phyloP scores from a whole-genome alignment of 371 early-diverging fungal species.

The Mortierella sp. region DNA sequence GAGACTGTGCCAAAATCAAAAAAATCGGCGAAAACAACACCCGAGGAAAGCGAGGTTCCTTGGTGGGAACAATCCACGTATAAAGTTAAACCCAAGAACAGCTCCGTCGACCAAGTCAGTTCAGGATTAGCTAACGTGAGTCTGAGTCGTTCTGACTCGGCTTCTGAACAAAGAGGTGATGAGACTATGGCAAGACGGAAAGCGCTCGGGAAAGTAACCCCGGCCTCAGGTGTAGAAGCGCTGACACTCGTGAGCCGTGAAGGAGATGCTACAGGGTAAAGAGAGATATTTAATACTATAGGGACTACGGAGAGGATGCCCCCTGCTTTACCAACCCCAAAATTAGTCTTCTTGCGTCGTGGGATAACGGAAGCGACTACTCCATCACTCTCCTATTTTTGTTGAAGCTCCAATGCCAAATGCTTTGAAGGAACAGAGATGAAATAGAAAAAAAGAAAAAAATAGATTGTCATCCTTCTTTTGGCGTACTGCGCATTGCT shows the following conservation, averaged over 20 bases:
- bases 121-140: neutral
- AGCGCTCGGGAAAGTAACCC: slow-evolving; percentile 21
- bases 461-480: neutral
- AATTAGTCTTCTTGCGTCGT: neutral
- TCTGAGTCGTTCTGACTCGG: neutral
- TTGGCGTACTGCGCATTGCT: neutral
- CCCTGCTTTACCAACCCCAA: neutral
- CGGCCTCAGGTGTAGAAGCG: slow-evolving; percentile 30
- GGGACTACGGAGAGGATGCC: neutral
- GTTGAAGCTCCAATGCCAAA: neutral
- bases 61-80: slow-evolving; percentile 57
- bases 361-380: slow-evolving; percentile 2
- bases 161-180: neutral
- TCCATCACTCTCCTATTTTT: neutral
- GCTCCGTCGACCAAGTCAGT: neutral
- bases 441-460: neutral
- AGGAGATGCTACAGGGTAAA: slow-evolving; percentile 51
- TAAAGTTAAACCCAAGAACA: slow-evolving; percentile 20
- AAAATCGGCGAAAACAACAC: neutral
- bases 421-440: neutral
- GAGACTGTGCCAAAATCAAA: neutral
- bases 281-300: neutral
- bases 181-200: slow-evolving; percentile 30
- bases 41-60: slow-evolving; percentile 20
- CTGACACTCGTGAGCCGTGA: slow-evolving; percentile 53